Evolutionary conservation across 441 rosid genomes (phyloP).

Genomic region (Pelargonium citronellum): DNA sequence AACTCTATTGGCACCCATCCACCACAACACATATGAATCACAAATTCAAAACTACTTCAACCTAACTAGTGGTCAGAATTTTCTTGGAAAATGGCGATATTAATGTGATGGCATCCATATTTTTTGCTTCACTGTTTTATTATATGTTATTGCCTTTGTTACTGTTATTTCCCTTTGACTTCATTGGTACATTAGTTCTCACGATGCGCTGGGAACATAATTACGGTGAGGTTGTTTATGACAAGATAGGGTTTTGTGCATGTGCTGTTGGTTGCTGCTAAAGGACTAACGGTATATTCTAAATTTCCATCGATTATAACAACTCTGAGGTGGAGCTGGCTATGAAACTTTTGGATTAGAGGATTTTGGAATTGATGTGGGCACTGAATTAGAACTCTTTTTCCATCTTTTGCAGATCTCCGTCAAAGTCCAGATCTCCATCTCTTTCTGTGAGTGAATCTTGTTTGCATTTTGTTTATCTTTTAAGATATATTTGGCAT

Average conservation of each 20-base stretch:
- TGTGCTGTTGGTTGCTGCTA: constrained; percentile 20
- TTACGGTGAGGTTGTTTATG: constrained; percentile 19
- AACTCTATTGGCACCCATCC: constrained; percentile 28
- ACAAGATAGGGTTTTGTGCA: constrained; percentile 7
- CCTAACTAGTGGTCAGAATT: constrained; percentile 15
- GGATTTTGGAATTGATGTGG: constrained; percentile 25
- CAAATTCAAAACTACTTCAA: constrained; percentile 21
- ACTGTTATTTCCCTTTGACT: constrained; percentile 10
- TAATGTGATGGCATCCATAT: not conserved
- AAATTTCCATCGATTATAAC: constrained; percentile 18
- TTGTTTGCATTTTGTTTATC: no score
- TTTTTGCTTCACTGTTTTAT: constrained; percentile 1
- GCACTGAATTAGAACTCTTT: constrained; percentile 27
- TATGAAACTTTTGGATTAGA: constrained; percentile 25
- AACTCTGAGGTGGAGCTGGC: constrained; percentile 30
- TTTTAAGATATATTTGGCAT: no score
- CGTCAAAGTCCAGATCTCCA: constrained; percentile 51
- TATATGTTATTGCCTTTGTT: not conserved
- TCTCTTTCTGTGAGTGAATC: constrained; percentile 47
- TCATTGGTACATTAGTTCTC: constrained; percentile 16
- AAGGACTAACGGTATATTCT: constrained; percentile 23
- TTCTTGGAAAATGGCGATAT: constrained; percentile 19
- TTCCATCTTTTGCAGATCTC: constrained; percentile 54
- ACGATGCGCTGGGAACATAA: constrained; percentile 17
- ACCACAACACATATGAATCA: constrained; percentile 23